These are phyloP conservation scores for Nakaseomyces glabratus DNA, from an alignment of 1,139 yeast genomes.

Conservation along the genomic window DNA sequence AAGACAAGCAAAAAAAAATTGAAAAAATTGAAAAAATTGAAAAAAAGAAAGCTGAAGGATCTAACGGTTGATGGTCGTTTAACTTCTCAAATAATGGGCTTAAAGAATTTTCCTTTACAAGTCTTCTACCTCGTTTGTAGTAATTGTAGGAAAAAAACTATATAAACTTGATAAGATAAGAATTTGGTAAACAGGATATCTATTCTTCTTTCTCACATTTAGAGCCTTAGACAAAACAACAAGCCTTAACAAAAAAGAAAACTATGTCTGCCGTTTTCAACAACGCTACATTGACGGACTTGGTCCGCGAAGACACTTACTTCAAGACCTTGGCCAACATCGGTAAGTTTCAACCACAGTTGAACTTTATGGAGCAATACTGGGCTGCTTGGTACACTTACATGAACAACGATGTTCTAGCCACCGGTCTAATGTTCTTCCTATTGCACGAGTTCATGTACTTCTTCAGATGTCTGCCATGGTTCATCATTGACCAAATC, in stretches of 20 bases:
- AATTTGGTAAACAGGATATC: too few relatives aligned
- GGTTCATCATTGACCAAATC: constrained; percentile 69
- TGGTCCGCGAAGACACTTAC: constrained; percentile 28
- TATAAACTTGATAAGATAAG: too few relatives aligned
- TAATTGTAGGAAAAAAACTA: too few relatives aligned
- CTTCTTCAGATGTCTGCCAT: constrained; percentile 77
- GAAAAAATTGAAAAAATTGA: too few relatives aligned
- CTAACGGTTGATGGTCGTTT: too few relatives aligned
- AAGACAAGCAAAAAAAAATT: too few relatives aligned
- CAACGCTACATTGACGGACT: constrained; percentile 27
- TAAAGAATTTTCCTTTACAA: too few relatives aligned
- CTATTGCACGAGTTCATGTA: constrained; percentile 69
- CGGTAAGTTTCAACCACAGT: constrained; percentile 33
- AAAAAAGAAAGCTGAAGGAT: too few relatives aligned
- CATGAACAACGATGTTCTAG: constrained; percentile 66
- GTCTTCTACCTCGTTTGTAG: too few relatives aligned
- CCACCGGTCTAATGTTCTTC: constrained; percentile 75
- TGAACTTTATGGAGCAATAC: constrained; percentile 44
- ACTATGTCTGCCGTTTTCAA: constrained; percentile 28
- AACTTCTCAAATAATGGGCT: too few relatives aligned
- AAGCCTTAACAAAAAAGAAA: not conserved
- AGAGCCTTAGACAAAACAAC: not conserved
- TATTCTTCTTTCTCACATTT: not conserved
- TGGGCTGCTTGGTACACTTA: constrained; percentile 79
- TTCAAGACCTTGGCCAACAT: constrained; percentile 32